Evolutionary conservation across 192 early-diverging fungal species (phyloP), one percentile per base, ranked within the genome.

Genomic region (Gamsiella multidivaricata): DNA sequence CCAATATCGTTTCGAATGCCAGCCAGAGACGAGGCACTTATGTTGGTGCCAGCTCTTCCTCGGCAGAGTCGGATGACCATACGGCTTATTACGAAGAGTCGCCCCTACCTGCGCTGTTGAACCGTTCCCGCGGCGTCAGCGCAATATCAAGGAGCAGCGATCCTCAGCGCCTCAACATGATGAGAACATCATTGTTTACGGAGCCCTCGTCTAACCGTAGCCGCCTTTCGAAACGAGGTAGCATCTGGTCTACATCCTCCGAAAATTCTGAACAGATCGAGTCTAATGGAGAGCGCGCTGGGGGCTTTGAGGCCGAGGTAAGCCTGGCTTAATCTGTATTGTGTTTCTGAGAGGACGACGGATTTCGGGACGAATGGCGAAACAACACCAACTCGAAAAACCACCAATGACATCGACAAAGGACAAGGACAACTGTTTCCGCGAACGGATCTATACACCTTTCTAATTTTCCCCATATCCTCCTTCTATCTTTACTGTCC

Each of bases 261-360:
- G 65, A 78, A 11, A 33, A 51, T 36, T 22, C 39, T 10, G 74
- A 68, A 18, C 65, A 68, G 3, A 15, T 54, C 6, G 61, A 69
- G 3, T 20, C 47, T 9, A 36, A 0, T 12, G 57, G 22, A 23
- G 64, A 55, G 11, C 56, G 60, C 39, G 50, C 57, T 66, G 58
- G 53, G 39, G 74, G 61, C 64, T 63, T 69, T 49, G 60, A 22
- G 45, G 74, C 74, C 60, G 74, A 78, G 74, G 74, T 78, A 78
- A 78, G 74, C 59, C 45, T 78, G 65, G 74, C 52, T 43, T 67
- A 53, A 67, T 31, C 33, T 55, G 42, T 50, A 37, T 59, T n/a
- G 17, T 33, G 31, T 32, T 39, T 41, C 39, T 23, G 25, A 33
- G 26, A 54, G 23, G 22, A 34, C 15, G 54, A 11, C n/a, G 54